Base-by-base conservation (phyloP, 352 stramenopile species). In the Phytophthora fragariae region DNA sequence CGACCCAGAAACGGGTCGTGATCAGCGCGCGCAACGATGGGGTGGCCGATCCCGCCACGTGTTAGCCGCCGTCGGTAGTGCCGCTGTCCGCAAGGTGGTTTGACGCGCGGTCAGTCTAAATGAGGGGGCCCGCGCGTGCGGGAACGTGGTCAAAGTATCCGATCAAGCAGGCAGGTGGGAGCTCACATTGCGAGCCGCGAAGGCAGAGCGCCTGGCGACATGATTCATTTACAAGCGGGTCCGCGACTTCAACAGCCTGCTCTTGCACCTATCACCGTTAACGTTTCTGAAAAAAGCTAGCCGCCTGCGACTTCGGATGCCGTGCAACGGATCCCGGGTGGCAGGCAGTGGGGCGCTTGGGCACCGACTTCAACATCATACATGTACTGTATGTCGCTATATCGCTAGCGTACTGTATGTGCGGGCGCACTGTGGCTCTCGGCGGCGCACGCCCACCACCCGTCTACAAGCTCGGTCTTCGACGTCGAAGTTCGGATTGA, bases 241-340 rank as follows among this genome's bases (percentile, higher is more conserved):
- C 41, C 15, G 41, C 62, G 63, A 72, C 64, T 66, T 70, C 44
- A 73, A 70, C 53, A 70, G 46, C 58, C 58, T 66, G 53, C 54
- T 76, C 70, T 76, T 69, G 65, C 59, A 69, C 69, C 17, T 46
- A 47, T 61, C 35, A 47, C 29, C 39, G 21, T 56, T n/a, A 57
- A 49, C 57, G n/a, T 68, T 68, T 62, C 59, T 62, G 59, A 69
- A 73, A 73, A 73, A 64, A 60, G 53, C n/a, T 46, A 46, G 47
- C 49, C 59, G 24, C 33, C 17, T 68, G 47, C 65, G 39, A 52
- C 58, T 68, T 35, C 21, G 56, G 37, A 31, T 10, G 59, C 59
- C 50, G 14, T 73, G 60, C 59, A 73, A 60, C 67, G 60, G 67
- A 69, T 68, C 67, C 10, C 29, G 10, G n/a, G 19, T 10, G n/a